A percentile compares a stretch with the other conserved stretches of the same genome.
Conservation (phyloP, 1,284 basidiomycete species). For the Microbotryum silenes-acaulis region DNA sequence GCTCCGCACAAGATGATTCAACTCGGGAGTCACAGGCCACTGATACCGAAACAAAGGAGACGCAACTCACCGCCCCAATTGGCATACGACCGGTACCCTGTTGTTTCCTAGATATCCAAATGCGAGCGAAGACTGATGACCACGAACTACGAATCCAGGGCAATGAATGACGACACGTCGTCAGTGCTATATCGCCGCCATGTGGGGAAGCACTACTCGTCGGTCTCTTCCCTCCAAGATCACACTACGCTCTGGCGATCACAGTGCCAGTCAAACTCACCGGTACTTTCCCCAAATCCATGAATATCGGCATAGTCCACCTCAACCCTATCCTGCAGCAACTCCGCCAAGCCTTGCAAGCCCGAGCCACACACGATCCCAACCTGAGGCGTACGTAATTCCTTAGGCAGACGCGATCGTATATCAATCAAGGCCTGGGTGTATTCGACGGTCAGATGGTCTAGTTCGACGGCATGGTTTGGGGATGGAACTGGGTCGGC, state of each 20-base stretch:
- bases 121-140: constrained; percentile 30
- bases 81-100: constrained; percentile 32
- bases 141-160: constrained; percentile 14
- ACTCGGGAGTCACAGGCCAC: too few relatives aligned
- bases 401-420: constrained; percentile 10
- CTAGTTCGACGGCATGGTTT: neutral
- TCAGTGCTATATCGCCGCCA: neutral
- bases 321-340: constrained; percentile 30
- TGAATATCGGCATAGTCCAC: constrained; percentile 31
- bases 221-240: neutral
- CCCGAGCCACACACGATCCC: constrained; percentile 37
- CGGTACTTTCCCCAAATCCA: constrained; percentile 31
- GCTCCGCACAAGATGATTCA: too few relatives aligned
- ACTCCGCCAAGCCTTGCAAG: constrained; percentile 30
- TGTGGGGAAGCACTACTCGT: neutral
- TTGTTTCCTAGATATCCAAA: constrained; percentile 31
- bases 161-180: neutral
- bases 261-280: neutral
- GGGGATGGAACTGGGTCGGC: constrained; percentile 15
- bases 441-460: constrained; percentile 5
- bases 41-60: neutral
- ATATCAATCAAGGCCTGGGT: constrained; percentile 13
- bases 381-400: constrained; percentile 16
- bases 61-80: constrained; percentile 28
- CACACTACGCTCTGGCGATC: neutral